Base-by-base conservation (phyloP, 2,329 filamentous ascomycete genomes). In the Phoma sp. region DNA sequence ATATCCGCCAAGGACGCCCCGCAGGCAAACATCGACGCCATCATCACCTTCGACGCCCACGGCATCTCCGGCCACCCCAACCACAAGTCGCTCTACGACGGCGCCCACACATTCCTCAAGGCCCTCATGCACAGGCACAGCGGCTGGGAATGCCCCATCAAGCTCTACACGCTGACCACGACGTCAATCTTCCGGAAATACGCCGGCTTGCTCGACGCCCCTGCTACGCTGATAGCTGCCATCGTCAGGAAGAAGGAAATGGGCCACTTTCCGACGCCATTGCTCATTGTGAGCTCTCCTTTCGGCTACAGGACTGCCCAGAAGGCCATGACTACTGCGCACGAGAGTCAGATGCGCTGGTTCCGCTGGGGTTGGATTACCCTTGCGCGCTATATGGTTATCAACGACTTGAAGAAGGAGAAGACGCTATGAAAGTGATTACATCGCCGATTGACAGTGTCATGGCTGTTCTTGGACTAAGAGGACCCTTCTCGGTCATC, bases 341-440 rank as follows among this genome's bases (percentile, higher is more conserved):
- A 99, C 79, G 82, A 87, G 77, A 97, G 92, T 75, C 95, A 99
- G 82, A 99, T 99, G 95, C 86, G 91, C 30, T 99, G 95, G 95
- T 99, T 98, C 72, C 86, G 95, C 7, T 98, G 92, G 84, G 91
- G 92, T 2, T 99, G 93, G 92, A 96, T 99, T 70, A 83, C 85
- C 0, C 73, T 96, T 52, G 95, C 92, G 68, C 83, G 95, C 56
- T 99, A 98, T 77, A 98, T 99, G 95, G 84, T 92, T 52, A 84
- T 98, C 26, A 99, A 99, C 76, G 93, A 98, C 73, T 72, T 99
- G 76, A 83, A 81, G 69, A 80, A 81, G 67, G 85, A 85, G 73
- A 83, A 81, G 64, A 65, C 60, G 4, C 26, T 64, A 7, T 56
- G 18, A 45, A 15, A n/a, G n/a, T n/a, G n/a, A n/a, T n/a, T n/a